A percentile compares a stretch with the other conserved stretches of the same genome.
phyloP scores from a whole-genome alignment of 2,329 filamentous ascomycete species.

The Aspergillus latus region DNA sequence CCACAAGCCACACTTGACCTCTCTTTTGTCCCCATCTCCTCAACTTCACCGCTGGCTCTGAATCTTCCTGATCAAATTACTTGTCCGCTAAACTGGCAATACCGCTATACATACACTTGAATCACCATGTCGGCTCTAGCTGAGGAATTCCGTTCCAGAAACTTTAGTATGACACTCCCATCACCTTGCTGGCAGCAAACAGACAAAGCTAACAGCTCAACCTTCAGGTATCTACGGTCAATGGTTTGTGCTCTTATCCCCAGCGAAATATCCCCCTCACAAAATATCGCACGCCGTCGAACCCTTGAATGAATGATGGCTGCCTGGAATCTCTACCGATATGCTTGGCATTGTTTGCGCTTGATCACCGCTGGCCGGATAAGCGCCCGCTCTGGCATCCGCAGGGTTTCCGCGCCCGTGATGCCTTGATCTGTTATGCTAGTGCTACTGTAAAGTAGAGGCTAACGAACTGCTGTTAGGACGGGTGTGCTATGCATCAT shows the following conservation, averaged over 20 bases:
- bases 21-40: not conserved
- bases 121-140: slow-evolving; percentile 55
- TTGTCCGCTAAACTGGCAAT: not conserved
- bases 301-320: slow-evolving; percentile 18
- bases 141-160: slow-evolving; percentile 64
- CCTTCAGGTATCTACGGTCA: slow-evolving; percentile 65
- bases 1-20: slow-evolving; percentile 15
- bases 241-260: slow-evolving; percentile 54
- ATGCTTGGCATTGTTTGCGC: slow-evolving; percentile 20
- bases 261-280: not conserved
- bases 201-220: slow-evolving; percentile 25
- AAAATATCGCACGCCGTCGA: slow-evolving; percentile 1
- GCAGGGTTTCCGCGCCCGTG: not conserved
- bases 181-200: slow-evolving; percentile 19
- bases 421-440: not conserved
- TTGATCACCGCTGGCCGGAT: not conserved
- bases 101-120: not conserved
- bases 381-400: not conserved
- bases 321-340: slow-evolving; percentile 22
- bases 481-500: slow-evolving; percentile 60
- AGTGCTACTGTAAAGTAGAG: not conserved
- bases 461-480: slow-evolving; percentile 32
- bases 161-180: slow-evolving; percentile 58
- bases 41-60: not conserved
- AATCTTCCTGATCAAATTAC: not conserved